These are phyloP conservation scores for Penicillium sp. DNA, from an alignment of 2,329 filamentous ascomycete species.

Conservation along the genomic window DNA sequence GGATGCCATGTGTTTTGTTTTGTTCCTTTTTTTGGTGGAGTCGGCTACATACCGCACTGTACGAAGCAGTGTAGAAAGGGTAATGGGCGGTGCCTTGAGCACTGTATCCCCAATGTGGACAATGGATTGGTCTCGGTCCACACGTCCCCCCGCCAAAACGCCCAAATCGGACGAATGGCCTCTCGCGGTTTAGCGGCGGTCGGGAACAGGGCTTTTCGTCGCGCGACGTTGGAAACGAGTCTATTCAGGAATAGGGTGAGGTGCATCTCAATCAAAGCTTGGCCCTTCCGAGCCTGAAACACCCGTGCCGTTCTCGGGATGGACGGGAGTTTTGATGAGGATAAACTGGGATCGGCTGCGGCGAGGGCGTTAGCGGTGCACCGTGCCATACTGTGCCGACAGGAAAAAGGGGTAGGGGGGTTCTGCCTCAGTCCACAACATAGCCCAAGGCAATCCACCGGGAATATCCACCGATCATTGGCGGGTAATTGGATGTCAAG, in stretches of 20 bases:
- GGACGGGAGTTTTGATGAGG: conserved; percentile 8
- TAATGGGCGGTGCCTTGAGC: too few species aligned
- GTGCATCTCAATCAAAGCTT: conserved; percentile 7
- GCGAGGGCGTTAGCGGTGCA: background rate
- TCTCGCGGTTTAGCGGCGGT: conserved; percentile 12
- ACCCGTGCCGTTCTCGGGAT: background rate
- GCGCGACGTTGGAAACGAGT: conserved; percentile 4
- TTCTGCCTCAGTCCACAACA: background rate
- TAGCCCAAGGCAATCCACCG: background rate
- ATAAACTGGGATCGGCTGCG: conserved; percentile 2
- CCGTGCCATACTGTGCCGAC: background rate
- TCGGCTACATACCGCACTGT: background rate
- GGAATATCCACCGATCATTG: background rate
- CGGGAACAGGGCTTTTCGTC: background rate
- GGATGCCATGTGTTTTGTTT: background rate
- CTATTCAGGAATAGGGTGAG: background rate
- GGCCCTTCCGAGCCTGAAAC: background rate
- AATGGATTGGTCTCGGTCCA: background rate
- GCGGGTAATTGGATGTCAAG: background rate
- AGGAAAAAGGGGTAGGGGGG: conserved; percentile 14
- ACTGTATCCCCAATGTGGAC: background rate
- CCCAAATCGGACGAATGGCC: conserved; percentile 9
- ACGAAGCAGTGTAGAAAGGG: background rate
- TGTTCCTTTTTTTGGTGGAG: background rate
- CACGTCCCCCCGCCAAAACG: conserved; percentile 4